Base-by-base conservation (phyloP, 2,329 filamentous ascomycete species). In the Colletotrichum spaethianum region DNA sequence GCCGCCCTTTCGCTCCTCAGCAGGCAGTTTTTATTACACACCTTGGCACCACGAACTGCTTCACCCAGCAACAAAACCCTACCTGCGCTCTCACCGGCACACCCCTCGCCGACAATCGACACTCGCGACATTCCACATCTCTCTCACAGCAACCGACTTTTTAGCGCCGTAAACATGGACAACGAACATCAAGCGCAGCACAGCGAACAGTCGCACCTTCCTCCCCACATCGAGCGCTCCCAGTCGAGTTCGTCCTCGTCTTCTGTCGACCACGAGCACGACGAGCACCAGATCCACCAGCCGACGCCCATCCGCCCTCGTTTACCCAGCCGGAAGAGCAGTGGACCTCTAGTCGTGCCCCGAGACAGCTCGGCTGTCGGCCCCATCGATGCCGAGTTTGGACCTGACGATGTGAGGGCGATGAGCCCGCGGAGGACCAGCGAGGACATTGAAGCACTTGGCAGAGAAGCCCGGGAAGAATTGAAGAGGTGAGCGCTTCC, bases 381-480 rank as follows among this genome's bases (percentile, higher is more conserved):
- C 75, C 90, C 93, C 44, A 85, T 92, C 73, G 92, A 94, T 74
- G 89, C 93, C 74, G 89, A 94, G 74, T 93, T 95, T 76, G 94
- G 95, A 33, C 93, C 95, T 31, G 93, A 94, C 80, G 95, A 98
- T 81, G 95, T 96, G 73, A 88, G 96, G 78, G 93, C 94, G 73
- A 98, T 99, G 96, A 98, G 95, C 80, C 96, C 96, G 2, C 88
- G 96, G 76, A 87, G 96, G 77, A 98, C 94, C 75, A 97, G 93
- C 77, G 94, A 96, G 79, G 96, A 98, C 80, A 90, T 98, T 65
- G 94, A 98, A 82, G 92, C 92, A 79, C 89, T 98, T 81, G 93
- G 95, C 76, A 92, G 93, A 78, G 94, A 96, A 79, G 94, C 95
- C 46, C 87, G 95, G 67, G 88, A 89, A 75, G 90, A 92, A 77